These are phyloP conservation scores for Erodium texanum DNA, from an alignment of 441 rosid species.

Conservation along the genomic window DNA sequence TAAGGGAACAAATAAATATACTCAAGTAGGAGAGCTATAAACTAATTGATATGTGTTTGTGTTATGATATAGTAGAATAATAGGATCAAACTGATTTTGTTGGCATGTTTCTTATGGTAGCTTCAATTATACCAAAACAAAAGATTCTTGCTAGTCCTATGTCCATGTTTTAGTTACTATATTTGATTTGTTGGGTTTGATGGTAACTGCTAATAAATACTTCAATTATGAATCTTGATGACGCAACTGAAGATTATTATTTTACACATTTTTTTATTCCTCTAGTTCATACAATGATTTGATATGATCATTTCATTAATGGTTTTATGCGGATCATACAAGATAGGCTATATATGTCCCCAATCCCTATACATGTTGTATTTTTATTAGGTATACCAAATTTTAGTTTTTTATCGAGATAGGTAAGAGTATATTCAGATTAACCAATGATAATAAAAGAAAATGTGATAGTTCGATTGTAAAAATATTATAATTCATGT, in stretches of 20 bases:
- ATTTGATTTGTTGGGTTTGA: neutral
- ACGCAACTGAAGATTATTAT: neutral
- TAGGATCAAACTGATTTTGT: neutral
- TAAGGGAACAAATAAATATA: neutral
- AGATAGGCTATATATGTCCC: no score
- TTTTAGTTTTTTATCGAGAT: no score
- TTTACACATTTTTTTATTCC: neutral
- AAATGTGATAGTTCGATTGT: no score
- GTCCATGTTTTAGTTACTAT: neutral
- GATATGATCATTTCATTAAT: neutral
- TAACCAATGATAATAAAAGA: no score
- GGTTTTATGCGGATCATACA: no score
- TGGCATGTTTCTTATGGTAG: neutral
- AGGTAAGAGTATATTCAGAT: no score
- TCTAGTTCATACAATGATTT: neutral
- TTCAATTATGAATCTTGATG: neutral
- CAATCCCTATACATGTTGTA: no score
- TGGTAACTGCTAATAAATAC: neutral
- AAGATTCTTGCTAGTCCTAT: neutral
- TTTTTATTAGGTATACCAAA: no score
- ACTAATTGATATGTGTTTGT: neutral
- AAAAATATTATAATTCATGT: no score
- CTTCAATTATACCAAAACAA: neutral
- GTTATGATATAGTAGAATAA: neutral
- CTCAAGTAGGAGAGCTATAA: neutral